Evolutionary conservation across 2,329 filamentous ascomycete genomes (phyloP).

Genomic region (Xylariaceae sp.): DNA sequence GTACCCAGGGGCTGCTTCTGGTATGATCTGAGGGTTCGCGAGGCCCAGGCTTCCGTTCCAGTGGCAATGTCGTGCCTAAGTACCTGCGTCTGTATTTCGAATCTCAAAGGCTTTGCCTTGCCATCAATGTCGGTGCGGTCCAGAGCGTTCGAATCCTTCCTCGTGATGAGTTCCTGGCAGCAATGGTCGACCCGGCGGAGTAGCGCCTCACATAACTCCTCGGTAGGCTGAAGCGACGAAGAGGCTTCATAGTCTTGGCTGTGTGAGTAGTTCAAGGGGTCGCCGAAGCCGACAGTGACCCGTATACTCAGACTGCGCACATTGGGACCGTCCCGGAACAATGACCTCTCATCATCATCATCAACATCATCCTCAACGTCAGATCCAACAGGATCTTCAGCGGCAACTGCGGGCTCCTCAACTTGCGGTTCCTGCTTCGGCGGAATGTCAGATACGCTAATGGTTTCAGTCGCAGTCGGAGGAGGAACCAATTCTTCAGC

Average conservation of each 20-base stretch:
- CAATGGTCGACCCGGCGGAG: constrained; percentile 48
- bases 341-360: constrained; percentile 1
- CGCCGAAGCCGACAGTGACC: constrained; percentile 43
- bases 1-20: constrained; percentile 44
- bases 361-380: constrained; percentile 4
- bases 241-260: constrained; percentile 45
- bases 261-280: constrained; percentile 41
- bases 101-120: constrained; percentile 41
- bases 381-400: neutral
- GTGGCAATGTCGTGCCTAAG: constrained; percentile 37
- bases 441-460: neutral
- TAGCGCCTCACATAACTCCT: constrained; percentile 45
- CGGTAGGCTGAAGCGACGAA: constrained; percentile 38
- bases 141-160: constrained; percentile 45
- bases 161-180: constrained; percentile 48
- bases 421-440: constrained; percentile 8
- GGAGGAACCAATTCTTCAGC: constrained; percentile 8
- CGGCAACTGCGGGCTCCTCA: neutral
- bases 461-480: neutral
- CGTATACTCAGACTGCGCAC: constrained; percentile 37
- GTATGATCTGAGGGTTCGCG: constrained; percentile 45
- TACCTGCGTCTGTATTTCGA: constrained; percentile 45
- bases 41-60: constrained; percentile 38
- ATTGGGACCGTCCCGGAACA: constrained; percentile 18
- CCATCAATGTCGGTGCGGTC: constrained; percentile 35